phyloP scores from a whole-genome alignment of 2,329 filamentous ascomycete species.

The Coleophoma eucalyptorum region DNA sequence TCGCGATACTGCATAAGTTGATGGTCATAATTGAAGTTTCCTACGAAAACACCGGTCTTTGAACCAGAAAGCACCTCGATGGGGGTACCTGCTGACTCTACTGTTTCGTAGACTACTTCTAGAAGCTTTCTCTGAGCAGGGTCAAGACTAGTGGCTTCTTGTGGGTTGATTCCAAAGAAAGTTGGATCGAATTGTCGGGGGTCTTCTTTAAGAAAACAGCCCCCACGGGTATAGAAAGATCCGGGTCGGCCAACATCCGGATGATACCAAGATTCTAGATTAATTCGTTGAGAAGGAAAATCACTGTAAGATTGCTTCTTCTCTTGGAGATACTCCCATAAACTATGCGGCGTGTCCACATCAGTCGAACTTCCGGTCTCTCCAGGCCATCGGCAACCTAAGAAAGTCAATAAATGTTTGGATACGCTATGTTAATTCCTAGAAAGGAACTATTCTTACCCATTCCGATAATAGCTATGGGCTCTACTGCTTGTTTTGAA shows the following conservation, averaged over 20 bases:
- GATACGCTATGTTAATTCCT: no score
- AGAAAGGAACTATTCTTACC: no score
- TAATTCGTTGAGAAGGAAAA: not conserved
- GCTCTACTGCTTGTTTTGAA: no score
- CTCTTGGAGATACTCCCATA: not conserved
- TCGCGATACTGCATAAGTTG: not conserved
- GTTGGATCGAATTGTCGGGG: conserved; percentile 35
- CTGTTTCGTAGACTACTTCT: conserved; percentile 70
- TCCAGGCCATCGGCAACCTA: not conserved
- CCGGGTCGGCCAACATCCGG: not conserved
- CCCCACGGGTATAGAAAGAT: not conserved
- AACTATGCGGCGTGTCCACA: not conserved
- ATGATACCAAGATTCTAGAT: not conserved
- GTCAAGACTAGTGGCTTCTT: conserved; percentile 73
- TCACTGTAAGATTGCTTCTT: not conserved
- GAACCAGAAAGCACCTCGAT: conserved; percentile 5
- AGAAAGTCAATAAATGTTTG: no score
- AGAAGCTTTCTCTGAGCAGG: conserved; percentile 73
- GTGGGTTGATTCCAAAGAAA: conserved; percentile 70
- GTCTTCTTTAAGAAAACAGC: not conserved
- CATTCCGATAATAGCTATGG: not conserved
- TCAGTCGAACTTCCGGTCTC: no score
- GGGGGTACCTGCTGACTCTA: conserved; percentile 13
- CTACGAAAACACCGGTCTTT: conserved; percentile 24
- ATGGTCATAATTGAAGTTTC: conserved; percentile 22